A percentile compares a stretch with the other conserved stretches of the same genome.
These are phyloP conservation scores for Saxophila tyrrhenica DNA, from an alignment of 495 filamentous ascomycete species.

Conservation along the genomic window DNA sequence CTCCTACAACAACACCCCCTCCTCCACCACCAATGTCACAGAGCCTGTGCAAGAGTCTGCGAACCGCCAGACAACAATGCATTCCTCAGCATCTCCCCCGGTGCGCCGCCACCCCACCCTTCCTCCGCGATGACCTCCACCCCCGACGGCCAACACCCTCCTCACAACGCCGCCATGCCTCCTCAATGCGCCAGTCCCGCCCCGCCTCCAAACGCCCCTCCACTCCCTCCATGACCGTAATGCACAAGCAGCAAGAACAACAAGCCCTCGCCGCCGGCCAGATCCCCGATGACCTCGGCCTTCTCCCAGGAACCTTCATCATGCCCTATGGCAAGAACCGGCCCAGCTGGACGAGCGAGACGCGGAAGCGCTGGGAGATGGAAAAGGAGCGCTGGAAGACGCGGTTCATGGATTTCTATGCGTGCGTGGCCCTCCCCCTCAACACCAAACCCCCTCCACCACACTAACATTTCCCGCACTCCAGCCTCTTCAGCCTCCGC, in stretches of 20 bases:
- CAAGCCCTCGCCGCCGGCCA: neutral
- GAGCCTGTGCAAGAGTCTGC: neutral
- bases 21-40: neutral
- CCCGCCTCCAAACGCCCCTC: neutral
- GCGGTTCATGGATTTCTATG: neutral
- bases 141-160: neutral
- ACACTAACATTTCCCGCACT: neutral
- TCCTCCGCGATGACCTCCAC: neutral
- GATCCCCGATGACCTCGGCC: conserved; percentile 12
- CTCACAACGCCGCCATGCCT: neutral
- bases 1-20: too few relatives aligned
- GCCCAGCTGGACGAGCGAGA: conserved; percentile 5
- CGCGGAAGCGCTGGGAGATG: conserved; percentile 3
- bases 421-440: conserved; percentile 1
- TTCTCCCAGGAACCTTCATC: conserved; percentile 17
- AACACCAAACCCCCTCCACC: neutral
- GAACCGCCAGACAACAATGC: neutral
- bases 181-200: neutral
- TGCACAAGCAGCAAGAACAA: neutral
- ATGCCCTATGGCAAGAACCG: conserved; percentile 13
- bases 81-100: neutral
- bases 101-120: neutral
- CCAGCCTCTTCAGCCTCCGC: neutral
- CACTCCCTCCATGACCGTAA: neutral
- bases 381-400: conserved; percentile 16